phyloP scores from a whole-genome alignment of 1,139 yeast species.

The Candida mesenterica region DNA sequence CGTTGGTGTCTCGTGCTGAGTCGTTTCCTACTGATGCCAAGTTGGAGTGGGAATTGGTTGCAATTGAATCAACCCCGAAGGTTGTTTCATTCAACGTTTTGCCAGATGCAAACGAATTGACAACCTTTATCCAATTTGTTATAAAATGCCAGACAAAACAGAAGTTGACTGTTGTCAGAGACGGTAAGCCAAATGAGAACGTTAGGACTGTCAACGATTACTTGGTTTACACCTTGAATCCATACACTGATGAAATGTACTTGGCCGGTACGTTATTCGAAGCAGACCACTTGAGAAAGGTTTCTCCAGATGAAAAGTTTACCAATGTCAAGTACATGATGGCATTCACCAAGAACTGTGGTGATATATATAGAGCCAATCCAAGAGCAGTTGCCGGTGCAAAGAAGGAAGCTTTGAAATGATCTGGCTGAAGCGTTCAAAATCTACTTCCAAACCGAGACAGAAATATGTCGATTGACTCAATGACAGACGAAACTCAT shows the following conservation, averaged over 20 bases:
- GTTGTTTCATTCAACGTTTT: slow-evolving; percentile 57
- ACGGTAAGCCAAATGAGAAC: slow-evolving; percentile 28
- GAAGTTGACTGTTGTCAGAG: slow-evolving; percentile 48
- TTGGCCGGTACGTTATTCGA: slow-evolving; percentile 84
- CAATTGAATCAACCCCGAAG: slow-evolving; percentile 71
- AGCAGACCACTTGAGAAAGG: slow-evolving; percentile 44
- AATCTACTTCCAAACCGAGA: too few relatives aligned
- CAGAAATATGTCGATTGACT: too few relatives aligned
- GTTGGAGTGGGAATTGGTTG: slow-evolving; percentile 73
- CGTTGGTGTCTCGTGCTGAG: slow-evolving; percentile 42
- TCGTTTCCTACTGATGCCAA: slow-evolving; percentile 57
- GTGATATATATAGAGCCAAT: slow-evolving; percentile 42
- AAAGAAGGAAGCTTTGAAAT: not conserved
- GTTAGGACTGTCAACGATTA: slow-evolving; percentile 70
- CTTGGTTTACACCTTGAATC: slow-evolving; percentile 73
- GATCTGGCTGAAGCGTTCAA: too few relatives aligned
- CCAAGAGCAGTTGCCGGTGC: slow-evolving; percentile 10
- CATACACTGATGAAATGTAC: slow-evolving; percentile 61
- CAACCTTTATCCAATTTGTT: slow-evolving; percentile 70
- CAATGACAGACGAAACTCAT: too few relatives aligned
- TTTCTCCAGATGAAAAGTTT: slow-evolving; percentile 43
- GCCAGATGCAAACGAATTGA: slow-evolving; percentile 68
- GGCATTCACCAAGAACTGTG: slow-evolving; percentile 33
- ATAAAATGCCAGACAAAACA: slow-evolving; percentile 76
- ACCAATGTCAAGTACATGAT: slow-evolving; percentile 19